phyloP scores from a whole-genome alignment of 2,329 filamentous ascomycete genomes.

The Fusarium abutilonis region DNA sequence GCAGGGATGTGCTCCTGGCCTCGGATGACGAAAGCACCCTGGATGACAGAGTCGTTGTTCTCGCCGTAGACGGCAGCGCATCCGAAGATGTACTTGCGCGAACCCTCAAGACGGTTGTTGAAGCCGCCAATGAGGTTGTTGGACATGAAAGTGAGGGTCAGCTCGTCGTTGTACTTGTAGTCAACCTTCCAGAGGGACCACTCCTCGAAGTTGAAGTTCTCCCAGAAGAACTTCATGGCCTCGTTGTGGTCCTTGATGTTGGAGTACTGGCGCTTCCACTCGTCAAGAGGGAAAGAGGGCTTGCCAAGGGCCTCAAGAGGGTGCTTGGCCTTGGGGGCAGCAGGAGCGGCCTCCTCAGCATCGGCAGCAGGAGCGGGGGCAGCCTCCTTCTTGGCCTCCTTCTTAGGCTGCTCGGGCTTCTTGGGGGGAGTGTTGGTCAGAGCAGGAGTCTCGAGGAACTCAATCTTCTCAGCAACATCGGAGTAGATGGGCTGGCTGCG shows the following conservation, averaged over 20 bases:
- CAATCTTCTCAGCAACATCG: slow-evolving; percentile 77
- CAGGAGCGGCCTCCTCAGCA: slow-evolving; percentile 54
- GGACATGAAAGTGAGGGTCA: slow-evolving; percentile 98
- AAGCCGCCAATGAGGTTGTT: slow-evolving; percentile 98
- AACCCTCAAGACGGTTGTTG: slow-evolving; percentile 95
- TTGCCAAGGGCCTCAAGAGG: slow-evolving; percentile 84
- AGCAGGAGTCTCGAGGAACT: slow-evolving; percentile 85
- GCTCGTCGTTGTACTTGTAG: slow-evolving; percentile 99
- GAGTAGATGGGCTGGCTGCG: slow-evolving; percentile 92
- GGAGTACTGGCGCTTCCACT: slow-evolving; percentile 99
- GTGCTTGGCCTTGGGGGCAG: slow-evolving; percentile 93
- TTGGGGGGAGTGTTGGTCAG: slow-evolving; percentile 75
- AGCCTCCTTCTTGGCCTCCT: slow-evolving; percentile 63
- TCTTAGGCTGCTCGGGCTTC: slow-evolving; percentile 79
- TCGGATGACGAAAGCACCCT: slow-evolving; percentile 94
- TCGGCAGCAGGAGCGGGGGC: slow-evolving; percentile 50
- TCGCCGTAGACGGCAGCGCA: slow-evolving; percentile 87
- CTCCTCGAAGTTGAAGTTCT: slow-evolving; percentile 92
- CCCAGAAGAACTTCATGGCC: slow-evolving; percentile 98
- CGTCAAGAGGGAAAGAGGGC: slow-evolving; percentile 85
- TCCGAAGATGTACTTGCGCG: slow-evolving; percentile 98
- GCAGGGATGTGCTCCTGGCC: slow-evolving; percentile 86
- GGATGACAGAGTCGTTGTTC: slow-evolving; percentile 88
- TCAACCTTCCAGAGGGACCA: slow-evolving; percentile 94
- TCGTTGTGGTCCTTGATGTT: slow-evolving; percentile 83